Conservation (phyloP, 768 basidiomycete species). For the Pleurotus cornucopiae region DNA sequence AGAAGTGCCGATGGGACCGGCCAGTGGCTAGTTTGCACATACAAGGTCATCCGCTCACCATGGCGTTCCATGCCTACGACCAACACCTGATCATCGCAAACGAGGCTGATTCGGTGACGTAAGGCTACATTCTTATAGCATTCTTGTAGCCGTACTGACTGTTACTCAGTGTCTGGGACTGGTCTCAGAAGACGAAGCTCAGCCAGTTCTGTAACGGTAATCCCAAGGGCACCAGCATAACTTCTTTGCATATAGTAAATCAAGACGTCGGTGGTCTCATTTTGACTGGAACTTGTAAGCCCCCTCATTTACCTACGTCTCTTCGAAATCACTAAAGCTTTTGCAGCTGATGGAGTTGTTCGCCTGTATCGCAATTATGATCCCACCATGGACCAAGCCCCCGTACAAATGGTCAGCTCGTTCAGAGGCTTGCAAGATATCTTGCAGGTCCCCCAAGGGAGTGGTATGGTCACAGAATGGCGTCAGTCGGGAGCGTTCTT, state of each 20-base stretch:
- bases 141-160: constrained; percentile 5
- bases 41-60: constrained; percentile 58
- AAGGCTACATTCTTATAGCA: constrained; percentile 12
- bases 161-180: constrained; percentile 81
- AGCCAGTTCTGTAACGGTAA: constrained; percentile 90
- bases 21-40: constrained; percentile 63
- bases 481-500: constrained; percentile 82
- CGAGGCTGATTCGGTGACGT: constrained; percentile 85
- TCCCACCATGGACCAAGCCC: constrained; percentile 59
- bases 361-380: constrained; percentile 94
- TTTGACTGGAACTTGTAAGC: constrained; percentile 78
- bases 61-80: constrained; percentile 92
- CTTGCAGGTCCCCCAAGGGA: constrained; percentile 68
- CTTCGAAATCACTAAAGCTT: constrained; percentile 1
- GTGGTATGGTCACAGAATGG: constrained; percentile 90
- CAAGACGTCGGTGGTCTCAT: constrained; percentile 92
- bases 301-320: neutral
- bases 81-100: constrained; percentile 84
- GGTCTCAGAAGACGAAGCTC: constrained; percentile 76
- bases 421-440: constrained; percentile 87
- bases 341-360: constrained; percentile 87
- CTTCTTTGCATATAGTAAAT: constrained; percentile 89
- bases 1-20: constrained; percentile 65
- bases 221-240: constrained; percentile 75
- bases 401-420: constrained; percentile 88